These are phyloP conservation scores for Akanthomyces muscarius DNA, from an alignment of 2,329 filamentous ascomycete genomes.

Conservation along the genomic window DNA sequence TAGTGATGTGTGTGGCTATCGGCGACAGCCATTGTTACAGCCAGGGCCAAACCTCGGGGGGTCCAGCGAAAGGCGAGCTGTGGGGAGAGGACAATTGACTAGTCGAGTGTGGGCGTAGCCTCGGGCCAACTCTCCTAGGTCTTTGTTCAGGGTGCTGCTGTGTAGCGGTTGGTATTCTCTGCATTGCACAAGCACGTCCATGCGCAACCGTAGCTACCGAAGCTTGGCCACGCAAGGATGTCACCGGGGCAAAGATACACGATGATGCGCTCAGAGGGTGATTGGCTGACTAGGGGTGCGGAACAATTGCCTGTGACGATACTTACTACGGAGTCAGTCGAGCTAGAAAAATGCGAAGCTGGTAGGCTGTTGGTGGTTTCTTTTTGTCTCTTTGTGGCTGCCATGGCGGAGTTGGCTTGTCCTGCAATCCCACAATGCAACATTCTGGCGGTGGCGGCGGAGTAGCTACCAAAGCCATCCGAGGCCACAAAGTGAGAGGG, in stretches of 20 bases:
- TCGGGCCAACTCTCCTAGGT: constrained; percentile 5
- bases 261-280: constrained; percentile 9
- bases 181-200: constrained; percentile 8
- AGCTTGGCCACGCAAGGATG: constrained; percentile 2
- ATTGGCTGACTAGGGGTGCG: constrained; percentile 8
- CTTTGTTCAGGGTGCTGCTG: not conserved
- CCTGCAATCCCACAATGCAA: constrained; percentile 7
- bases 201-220: not conserved
- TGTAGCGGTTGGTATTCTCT: not conserved
- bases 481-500: constrained; percentile 23
- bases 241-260: constrained; percentile 5
- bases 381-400: not conserved
- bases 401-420: constrained; percentile 7
- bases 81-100: not conserved
- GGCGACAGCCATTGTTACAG: not conserved
- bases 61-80: not conserved
- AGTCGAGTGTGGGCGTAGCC: constrained; percentile 5
- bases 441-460: not conserved
- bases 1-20: not conserved
- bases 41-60: not conserved
- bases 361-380: not conserved
- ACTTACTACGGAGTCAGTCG: not conserved
- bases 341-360: not conserved
- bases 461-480: constrained; percentile 21
- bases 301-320: not conserved